A percentile compares a stretch with the other conserved stretches of the same genome.
phyloP scores from a whole-genome alignment of 2,329 filamentous ascomycete species.

The Alternaria gaisen region DNA sequence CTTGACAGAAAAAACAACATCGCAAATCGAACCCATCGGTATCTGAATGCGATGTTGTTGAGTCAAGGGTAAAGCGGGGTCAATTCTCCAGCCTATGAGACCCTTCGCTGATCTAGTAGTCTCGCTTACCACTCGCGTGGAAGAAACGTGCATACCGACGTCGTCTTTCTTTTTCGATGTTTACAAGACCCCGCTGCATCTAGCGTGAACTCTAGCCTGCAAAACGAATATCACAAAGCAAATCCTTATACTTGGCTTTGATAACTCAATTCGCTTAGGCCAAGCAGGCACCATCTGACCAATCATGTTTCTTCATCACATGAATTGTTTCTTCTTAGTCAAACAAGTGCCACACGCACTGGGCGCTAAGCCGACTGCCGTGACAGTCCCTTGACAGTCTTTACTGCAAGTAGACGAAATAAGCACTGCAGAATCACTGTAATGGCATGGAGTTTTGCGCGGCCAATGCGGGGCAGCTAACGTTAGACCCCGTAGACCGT shows the following conservation, averaged over 20 bases:
- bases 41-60: constrained; percentile 1
- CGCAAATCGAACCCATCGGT: background rate
- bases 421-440: background rate
- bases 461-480: constrained; percentile 1
- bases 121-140: constrained; percentile 1
- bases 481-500: background rate
- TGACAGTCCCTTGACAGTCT: background rate
- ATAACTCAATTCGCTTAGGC: background rate
- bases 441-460: background rate
- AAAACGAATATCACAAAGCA: constrained; percentile 6
- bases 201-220: background rate
- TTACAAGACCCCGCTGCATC: background rate
- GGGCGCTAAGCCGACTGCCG: background rate
- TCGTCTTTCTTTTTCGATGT: background rate
- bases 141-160: constrained; percentile 1
- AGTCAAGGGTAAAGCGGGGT: background rate
- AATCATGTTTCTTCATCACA: background rate
- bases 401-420: background rate
- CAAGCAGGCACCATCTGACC: background rate
- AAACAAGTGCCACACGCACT: background rate
- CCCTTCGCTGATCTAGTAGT: background rate
- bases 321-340: background rate
- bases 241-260: background rate
- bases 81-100: background rate
- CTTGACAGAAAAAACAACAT: background rate